These are phyloP conservation scores for Metschnikowia picachoensis DNA, from an alignment of 805 yeast genomes.

Conservation along the genomic window DNA sequence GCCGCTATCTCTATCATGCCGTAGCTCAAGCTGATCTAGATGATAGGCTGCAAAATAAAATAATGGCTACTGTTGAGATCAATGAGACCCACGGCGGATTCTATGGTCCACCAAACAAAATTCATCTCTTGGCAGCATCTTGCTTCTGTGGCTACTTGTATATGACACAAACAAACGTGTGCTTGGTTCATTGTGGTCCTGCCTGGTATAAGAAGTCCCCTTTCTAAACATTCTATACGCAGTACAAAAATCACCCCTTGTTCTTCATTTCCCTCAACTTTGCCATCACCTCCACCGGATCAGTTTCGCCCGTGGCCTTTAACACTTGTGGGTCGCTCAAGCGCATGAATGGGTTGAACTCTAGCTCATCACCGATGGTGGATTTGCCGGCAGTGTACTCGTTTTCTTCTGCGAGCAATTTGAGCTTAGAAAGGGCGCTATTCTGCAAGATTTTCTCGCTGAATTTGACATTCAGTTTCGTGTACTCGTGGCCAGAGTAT, in stretches of 20 bases:
- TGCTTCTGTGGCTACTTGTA: background rate
- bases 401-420: constrained; percentile 45
- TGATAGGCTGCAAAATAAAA: too few species aligned
- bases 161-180: background rate
- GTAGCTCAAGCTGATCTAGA: too few species aligned
- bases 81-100: too few species aligned
- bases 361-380: constrained; percentile 78
- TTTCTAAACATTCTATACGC: too few species aligned
- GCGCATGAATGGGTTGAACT: constrained; percentile 88
- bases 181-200: background rate
- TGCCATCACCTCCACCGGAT: constrained; percentile 60
- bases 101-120: too few species aligned
- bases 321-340: constrained; percentile 60
- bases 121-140: background rate
- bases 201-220: too few species aligned
- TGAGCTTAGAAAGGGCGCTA: constrained; percentile 53
- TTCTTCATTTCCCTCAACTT: constrained; percentile 77
- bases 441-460: constrained; percentile 59
- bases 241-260: constrained; percentile 20
- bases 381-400: constrained; percentile 83
- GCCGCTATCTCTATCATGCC: too few species aligned
- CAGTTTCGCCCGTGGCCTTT: constrained; percentile 50
- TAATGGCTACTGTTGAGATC: too few species aligned
- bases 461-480: constrained; percentile 74
- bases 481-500: constrained; percentile 96